phyloP scores from a whole-genome alignment of 2,329 filamentous ascomycete genomes.

The Sporothrix protearum region DNA sequence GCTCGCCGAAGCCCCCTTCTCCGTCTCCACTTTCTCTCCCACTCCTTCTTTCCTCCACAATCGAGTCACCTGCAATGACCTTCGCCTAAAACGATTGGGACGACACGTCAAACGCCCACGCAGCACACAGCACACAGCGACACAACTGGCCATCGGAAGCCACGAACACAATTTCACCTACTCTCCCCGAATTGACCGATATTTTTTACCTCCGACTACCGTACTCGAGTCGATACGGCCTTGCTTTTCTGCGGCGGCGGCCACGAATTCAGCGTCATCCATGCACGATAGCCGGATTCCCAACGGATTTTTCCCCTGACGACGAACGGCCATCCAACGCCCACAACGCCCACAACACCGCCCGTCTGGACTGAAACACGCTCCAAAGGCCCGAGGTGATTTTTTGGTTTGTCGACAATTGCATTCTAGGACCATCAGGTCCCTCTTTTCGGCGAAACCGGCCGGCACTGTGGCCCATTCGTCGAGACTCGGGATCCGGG shows the following conservation, averaged over 20 bases:
- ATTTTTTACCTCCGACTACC: background rate
- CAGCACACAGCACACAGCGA: background rate
- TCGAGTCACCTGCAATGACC: slow-evolving; percentile 13
- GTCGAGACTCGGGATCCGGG: slow-evolving; percentile 3
- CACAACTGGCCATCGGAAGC: background rate
- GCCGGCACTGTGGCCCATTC: background rate
- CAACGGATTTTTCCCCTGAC: slow-evolving; percentile 14
- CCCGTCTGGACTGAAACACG: slow-evolving; percentile 7
- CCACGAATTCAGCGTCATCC: slow-evolving; percentile 7
- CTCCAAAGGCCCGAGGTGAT: background rate
- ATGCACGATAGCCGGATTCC: background rate
- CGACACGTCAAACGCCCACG: background rate
- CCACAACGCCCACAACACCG: background rate
- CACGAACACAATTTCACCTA: background rate
- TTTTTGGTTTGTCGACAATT: background rate
- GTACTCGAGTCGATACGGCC: background rate
- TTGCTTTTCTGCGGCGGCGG: background rate
- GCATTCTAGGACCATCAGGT: background rate
- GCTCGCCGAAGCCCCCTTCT: slow-evolving; percentile 13
- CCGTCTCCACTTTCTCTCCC: slow-evolving; percentile 13
- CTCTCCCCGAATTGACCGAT: background rate
- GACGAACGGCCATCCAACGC: background rate
- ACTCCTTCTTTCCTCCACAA: slow-evolving; percentile 15
- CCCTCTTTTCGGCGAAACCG: background rate
- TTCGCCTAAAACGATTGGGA: slow-evolving; percentile 7